Percentiles rank a stretch among this genome's conserved stretches.
Conservation (phyloP, 179 eudicot species). For the Spergularia azorica region DNA sequence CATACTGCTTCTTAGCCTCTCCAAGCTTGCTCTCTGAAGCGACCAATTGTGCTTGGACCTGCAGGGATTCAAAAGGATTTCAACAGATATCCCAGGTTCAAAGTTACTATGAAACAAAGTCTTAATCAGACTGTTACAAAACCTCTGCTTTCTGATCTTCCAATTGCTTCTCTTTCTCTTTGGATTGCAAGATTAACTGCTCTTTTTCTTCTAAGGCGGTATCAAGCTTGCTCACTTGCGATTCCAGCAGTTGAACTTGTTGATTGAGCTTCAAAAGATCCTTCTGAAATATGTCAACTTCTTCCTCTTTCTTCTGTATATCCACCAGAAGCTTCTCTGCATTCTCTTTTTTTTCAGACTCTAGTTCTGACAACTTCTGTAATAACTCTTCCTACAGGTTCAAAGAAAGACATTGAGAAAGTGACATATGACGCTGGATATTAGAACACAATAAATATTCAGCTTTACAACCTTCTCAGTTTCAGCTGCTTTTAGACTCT, state of each 20-base stretch:
- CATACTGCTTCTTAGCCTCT: slow-evolving; percentile 81
- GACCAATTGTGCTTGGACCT: slow-evolving; percentile 56
- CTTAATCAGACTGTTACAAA: slow-evolving; percentile 17
- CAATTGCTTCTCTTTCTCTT: slow-evolving; percentile 59
- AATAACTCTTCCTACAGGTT: slow-evolving; percentile 61
- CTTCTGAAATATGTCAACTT: slow-evolving; percentile 50
- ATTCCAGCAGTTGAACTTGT: slow-evolving; percentile 48
- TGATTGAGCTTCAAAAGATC: slow-evolving; percentile 50
- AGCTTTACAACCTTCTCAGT: slow-evolving; percentile 54
- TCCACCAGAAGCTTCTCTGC: slow-evolving; percentile 57
- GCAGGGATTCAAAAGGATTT: slow-evolving; percentile 26
- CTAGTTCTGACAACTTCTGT: slow-evolving; percentile 54
- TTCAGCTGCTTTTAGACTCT: slow-evolving; percentile 51
- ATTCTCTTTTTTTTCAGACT: slow-evolving; percentile 53
- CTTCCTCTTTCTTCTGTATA: slow-evolving; percentile 55
- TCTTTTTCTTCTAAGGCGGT: slow-evolving; percentile 60
- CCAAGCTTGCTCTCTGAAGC: slow-evolving; percentile 69
- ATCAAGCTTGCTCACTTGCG: slow-evolving; percentile 53
- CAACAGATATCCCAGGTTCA: slow-evolving; percentile 16
- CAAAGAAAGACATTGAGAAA: slow-evolving; percentile 8
- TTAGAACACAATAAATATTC: background rate
- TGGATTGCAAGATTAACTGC: slow-evolving; percentile 49
- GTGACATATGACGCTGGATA: slow-evolving; percentile 3
- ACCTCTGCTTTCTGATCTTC: slow-evolving; percentile 76
- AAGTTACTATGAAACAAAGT: slow-evolving; percentile 14